Evolutionary conservation across 1,139 yeast species (phyloP).

Genomic region (Meyerozyma athensensis): DNA sequence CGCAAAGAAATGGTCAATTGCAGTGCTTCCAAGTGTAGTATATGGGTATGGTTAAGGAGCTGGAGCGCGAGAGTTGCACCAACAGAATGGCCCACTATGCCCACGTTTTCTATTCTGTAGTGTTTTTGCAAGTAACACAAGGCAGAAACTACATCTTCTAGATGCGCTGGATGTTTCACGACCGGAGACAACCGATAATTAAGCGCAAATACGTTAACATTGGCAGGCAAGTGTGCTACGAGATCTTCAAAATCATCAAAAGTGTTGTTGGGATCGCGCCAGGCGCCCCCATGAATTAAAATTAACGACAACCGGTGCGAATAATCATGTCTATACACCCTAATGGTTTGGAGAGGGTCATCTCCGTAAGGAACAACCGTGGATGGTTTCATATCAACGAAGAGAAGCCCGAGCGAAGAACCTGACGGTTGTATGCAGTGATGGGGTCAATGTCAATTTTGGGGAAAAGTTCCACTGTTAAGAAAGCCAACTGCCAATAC

Average conservation of each 20-base stretch:
- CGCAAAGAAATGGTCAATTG: conserved; percentile 6
- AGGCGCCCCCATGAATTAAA: conserved; percentile 84
- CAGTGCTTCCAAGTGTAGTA: conserved; percentile 12
- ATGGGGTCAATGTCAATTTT: too few species aligned
- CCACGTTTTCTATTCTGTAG: conserved; percentile 17
- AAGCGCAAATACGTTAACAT: conserved; percentile 36
- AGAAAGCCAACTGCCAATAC: conserved; percentile 17
- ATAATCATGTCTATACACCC: conserved; percentile 2
- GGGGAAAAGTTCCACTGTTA: too few species aligned
- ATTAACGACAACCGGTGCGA: conserved; percentile 22
- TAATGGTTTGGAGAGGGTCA: conserved; percentile 16
- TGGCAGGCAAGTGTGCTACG: conserved; percentile 15
- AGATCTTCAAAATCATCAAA: conserved; percentile 49
- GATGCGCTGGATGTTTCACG: conserved; percentile 59
- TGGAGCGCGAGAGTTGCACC: conserved; percentile 74
- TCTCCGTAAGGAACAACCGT: conserved; percentile 13
- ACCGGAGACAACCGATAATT: conserved; percentile 70
- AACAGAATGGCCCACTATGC: conserved; percentile 72
- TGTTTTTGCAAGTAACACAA: conserved; percentile 25
- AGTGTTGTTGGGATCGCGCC: conserved; percentile 70
- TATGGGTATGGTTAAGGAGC: conserved; percentile 28
- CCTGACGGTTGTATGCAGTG: too few species aligned
- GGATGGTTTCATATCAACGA: background rate
- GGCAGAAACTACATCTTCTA: conserved; percentile 51
- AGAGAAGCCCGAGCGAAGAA: too few species aligned